phyloP scores from a whole-genome alignment of 2,329 filamentous ascomycete genomes.

The Blastomyces percursus region DNA sequence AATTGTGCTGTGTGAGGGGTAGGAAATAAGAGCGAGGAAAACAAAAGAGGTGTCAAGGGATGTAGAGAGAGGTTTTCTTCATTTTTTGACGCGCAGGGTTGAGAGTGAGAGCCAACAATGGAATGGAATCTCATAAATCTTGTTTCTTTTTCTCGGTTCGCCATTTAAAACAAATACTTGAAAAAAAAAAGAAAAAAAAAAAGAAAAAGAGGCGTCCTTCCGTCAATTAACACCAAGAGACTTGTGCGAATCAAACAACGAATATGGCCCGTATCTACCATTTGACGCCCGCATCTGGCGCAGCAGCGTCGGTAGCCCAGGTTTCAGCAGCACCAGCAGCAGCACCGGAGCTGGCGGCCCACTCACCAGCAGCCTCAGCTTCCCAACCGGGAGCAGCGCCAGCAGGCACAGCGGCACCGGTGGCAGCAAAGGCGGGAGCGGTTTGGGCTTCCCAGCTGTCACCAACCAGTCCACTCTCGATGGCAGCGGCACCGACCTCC shows the following conservation, averaged over 20 bases:
- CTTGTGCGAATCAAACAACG: neutral
- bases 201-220: neutral
- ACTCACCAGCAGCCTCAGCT: conserved; percentile 42
- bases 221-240: neutral
- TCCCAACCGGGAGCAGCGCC: conserved; percentile 52
- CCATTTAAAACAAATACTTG: neutral
- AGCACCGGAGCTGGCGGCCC: conserved; percentile 36
- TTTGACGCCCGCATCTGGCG: conserved; percentile 30
- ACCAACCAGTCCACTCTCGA: conserved; percentile 65
- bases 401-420: conserved; percentile 56
- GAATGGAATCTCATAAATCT: neutral
- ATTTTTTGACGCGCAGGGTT: neutral
- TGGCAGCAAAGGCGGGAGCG: conserved; percentile 51
- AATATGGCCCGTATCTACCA: conserved; percentile 25
- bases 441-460: conserved; percentile 75
- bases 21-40: neutral
- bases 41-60: neutral
- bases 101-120: conserved; percentile 2
- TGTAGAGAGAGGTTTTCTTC: neutral
- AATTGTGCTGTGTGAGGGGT: neutral
- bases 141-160: neutral
- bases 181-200: no score
- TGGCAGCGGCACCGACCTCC: conserved; percentile 67
- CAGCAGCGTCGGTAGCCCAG: conserved; percentile 19
- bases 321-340: conserved; percentile 29